phyloP scores from a whole-genome alignment of 1,284 basidiomycete genomes.

The Cutaneotrichosporon sp. region DNA sequence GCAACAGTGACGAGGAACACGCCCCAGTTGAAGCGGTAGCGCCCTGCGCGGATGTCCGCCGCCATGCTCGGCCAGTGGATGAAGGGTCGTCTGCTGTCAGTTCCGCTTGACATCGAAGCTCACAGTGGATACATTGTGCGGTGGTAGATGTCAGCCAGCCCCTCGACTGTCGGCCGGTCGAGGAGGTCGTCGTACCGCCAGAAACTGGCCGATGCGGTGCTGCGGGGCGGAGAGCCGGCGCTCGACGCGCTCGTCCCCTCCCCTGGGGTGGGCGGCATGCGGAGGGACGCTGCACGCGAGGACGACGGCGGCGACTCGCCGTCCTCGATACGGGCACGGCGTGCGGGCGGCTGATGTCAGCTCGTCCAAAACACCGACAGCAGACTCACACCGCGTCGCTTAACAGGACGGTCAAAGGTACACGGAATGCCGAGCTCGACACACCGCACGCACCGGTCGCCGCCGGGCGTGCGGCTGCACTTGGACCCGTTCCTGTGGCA shows the following conservation, averaged over 20 bases:
- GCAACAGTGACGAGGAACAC: not conserved
- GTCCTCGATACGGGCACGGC: not conserved
- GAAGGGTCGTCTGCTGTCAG: not conserved
- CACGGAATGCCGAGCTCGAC: slow-evolving; percentile 4
- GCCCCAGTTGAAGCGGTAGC: not conserved
- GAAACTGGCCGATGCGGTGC: not conserved
- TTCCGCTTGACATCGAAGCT: not conserved
- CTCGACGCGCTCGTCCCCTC: not conserved
- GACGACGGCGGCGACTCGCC: not conserved
- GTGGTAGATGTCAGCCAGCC: not conserved
- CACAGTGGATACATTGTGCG: slow-evolving; percentile 2
- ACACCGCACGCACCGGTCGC: not conserved
- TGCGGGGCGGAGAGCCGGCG: not conserved
- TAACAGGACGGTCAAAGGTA: slow-evolving; percentile 1
- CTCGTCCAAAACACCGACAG: not conserved
- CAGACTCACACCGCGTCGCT: slow-evolving; percentile 4
- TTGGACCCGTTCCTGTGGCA: slow-evolving; percentile 6
- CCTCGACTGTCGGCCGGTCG: not conserved
- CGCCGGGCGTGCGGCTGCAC: not conserved
- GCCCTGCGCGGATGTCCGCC: not conserved
- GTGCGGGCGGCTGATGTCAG: slow-evolving; percentile 4
- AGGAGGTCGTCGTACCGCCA: slow-evolving; percentile 4
- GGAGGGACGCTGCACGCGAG: not conserved
- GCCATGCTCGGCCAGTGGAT: slow-evolving; percentile 1
- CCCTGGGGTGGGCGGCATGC: not conserved